Evolutionary conservation across 768 basidiomycete genomes (phyloP), one percentile per base, ranked within the genome.

Genomic region (Lanmaoa rubissima): DNA sequence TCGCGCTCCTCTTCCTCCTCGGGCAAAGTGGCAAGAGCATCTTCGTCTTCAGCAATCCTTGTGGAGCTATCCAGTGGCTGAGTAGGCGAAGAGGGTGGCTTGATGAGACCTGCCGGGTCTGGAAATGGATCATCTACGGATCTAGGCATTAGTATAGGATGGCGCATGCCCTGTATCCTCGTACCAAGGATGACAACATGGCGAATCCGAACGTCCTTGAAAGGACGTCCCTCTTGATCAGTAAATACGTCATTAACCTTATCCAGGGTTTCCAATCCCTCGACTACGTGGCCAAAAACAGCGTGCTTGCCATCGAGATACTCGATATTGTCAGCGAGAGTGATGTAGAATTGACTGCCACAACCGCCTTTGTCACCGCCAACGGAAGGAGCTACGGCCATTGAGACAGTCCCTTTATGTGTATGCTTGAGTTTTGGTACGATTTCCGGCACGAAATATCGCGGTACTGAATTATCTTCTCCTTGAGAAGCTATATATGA

Each of bases 321-420:
- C 58, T 97, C 94, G 69, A 97, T 90, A 57, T 86, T 85, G 63
- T 95, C 90, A 12, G 79, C 86, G 3, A 99, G 81, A 0, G 97
- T 99, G 66, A 99, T 82, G 74, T 98, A 99, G 78, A 98, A 99
- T 66, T 98, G 97, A 64, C 89, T 91, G 12, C 94, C 96, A 63
- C 92, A 94, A 14, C 94, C 89, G n/a, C 83, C 89, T 59, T 76
- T 74, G 46, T 82, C 76, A 4, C 80, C 84, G 49, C 84, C 86
- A 13, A 88, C 61, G 1, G 84, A 77, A n/a, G 94, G 94, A 3
- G 96, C 91, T 11, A 98, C 85, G 9, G 97, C 97, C 97, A 98
- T 98, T 0, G 94, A 98, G 16, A 99, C 90, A 0, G 94, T 98
- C 19, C 97, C 97, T 62, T 82, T 86, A 10, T 77, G 74, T 0